Percentiles rank a stretch among this genome's conserved stretches.
These are phyloP conservation scores for Omphalea diandra DNA, from an alignment of 441 rosid genomes.

Conservation along the genomic window DNA sequence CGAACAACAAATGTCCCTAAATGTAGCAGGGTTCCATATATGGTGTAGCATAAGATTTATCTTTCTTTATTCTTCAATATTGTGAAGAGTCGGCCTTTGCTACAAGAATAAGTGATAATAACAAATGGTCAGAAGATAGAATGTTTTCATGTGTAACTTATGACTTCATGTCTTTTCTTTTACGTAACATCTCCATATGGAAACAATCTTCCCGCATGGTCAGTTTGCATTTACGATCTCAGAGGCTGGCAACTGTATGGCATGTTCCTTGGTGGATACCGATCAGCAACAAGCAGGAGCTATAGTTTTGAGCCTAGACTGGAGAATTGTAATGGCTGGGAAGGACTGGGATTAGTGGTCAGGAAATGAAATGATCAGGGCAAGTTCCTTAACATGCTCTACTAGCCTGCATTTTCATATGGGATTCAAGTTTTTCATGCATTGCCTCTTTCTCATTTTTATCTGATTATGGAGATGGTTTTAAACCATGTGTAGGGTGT, in stretches of 20 bases:
- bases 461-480: not conserved
- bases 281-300: slow-evolving; percentile 33
- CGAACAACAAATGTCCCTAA: not conserved
- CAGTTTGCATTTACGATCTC: slow-evolving; percentile 80
- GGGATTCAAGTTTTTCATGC: not conserved
- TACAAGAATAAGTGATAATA: too few relatives aligned
- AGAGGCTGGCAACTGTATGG: slow-evolving; percentile 78
- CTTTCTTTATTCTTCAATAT: not conserved
- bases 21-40: not conserved
- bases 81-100: too few relatives aligned
- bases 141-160: slow-evolving; percentile 9
- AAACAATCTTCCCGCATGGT: slow-evolving; percentile 72
- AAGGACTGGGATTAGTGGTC: slow-evolving; percentile 93
- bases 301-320: slow-evolving; percentile 65
- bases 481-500: slow-evolving; percentile 53
- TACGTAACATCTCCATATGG: slow-evolving; percentile 92
- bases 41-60: too few relatives aligned
- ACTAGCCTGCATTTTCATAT: not conserved
- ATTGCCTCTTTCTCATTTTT: not conserved
- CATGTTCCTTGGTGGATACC: slow-evolving; percentile 70
- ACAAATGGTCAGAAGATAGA: too few relatives aligned
- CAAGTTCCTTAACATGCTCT: slow-evolving; percentile 26
- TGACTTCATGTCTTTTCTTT: slow-evolving; percentile 9
- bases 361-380: slow-evolving; percentile 84
- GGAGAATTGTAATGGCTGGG: slow-evolving; percentile 82